Evolutionary conservation across 345 rosid species (phyloP), one percentile per base, ranked within the genome.

Genomic region (Noccaea bulbosa): DNA sequence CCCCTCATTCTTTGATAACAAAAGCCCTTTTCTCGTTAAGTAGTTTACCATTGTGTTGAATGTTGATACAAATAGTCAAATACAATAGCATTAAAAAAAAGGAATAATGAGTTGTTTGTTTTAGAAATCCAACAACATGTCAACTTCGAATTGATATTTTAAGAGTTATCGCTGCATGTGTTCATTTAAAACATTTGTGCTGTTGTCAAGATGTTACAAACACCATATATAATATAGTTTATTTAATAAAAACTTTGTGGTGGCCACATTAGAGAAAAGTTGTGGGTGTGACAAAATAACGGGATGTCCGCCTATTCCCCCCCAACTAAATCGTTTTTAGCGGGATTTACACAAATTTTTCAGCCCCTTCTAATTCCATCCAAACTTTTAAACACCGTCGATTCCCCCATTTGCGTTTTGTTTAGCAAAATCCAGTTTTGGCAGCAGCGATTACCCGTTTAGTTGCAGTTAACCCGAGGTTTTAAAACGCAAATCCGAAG

Each of bases 201-300:
- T 69, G 73, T 39, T 69, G 40, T 14, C 39, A 20, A 47, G 49
- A 49, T 38, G 58, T 69, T 58, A 58, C 41, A 58, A 58, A 69
- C 48, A 69, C 66, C 66, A 38, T 44, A 12, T 34, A 17, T 45
- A 12, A n/a, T 44, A 46, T 56, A 48, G 5, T 38, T 15, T 40
- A 70, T 39, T 11, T 59, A 15, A 38, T 38, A 16, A 14, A 50
- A 70, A 48, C n/a, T 9, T 27, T 48, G 30, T 27, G 30, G 6
- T 58, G 32, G 14, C 32, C 60, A 70, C 67, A 60, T 27, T 58
- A 22, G 24, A 70, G 16, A 30, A 59, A 59, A 38, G 48, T 15
- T 70, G 67, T 69, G 73, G 66, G 49, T 58, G 7, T 46, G 40
- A 22, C 12, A 10, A 40, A 32, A 57, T 11, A 68, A 17, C 43